Conservation (phyloP, 2,329 filamentous ascomycete genomes). For the Aspergillus latus region DNA sequence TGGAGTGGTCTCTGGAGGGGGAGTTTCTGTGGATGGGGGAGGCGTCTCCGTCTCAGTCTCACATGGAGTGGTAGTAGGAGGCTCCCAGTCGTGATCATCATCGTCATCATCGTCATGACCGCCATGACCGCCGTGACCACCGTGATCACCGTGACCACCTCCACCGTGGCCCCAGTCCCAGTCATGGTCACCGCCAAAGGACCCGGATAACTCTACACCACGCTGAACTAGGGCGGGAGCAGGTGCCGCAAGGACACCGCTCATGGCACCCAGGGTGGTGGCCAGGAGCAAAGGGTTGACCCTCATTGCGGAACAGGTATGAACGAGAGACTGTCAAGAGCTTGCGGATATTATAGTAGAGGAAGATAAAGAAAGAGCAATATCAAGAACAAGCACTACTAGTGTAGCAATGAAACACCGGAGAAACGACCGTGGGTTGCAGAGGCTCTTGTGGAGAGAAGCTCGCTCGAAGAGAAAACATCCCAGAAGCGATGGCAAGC, state of each 20-base stretch:
- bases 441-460: slow-evolving; percentile 7
- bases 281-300: slow-evolving; percentile 8
- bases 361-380: background rate
- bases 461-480: background rate
- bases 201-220: background rate
- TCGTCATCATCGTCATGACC: background rate
- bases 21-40: background rate
- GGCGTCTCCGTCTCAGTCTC: slow-evolving; percentile 1
- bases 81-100: background rate
- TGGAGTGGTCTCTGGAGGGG: background rate
- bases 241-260: slow-evolving; percentile 12
- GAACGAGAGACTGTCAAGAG: slow-evolving; percentile 11
- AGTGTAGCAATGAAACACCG: slow-evolving; percentile 2
- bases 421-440: slow-evolving; percentile 14
- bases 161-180: background rate
- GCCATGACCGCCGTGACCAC: background rate
- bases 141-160: background rate
- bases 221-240: slow-evolving; percentile 7
- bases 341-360: background rate
- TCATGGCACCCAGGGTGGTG: slow-evolving; percentile 10
- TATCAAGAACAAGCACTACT: background rate
- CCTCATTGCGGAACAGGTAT: slow-evolving; percentile 9
- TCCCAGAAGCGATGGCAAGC: slow-evolving; percentile 2
- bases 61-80: background rate
- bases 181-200: background rate